Conservation (phyloP, 768 basidiomycete species). For the Tricholoma sp. region DNA sequence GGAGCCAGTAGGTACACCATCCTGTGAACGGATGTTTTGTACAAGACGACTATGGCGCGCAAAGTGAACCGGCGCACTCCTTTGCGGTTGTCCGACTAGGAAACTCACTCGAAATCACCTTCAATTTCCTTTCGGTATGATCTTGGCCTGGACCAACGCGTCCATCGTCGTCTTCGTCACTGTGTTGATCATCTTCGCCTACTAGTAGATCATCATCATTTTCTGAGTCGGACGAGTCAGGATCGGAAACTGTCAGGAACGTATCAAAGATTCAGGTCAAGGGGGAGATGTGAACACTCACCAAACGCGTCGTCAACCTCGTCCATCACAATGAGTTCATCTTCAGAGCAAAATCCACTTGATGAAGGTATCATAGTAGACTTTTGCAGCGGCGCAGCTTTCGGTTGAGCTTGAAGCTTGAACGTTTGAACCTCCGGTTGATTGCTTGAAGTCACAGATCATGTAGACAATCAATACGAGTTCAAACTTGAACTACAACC, state of each 20-base stretch:
- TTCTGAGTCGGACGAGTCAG: slow-evolving; percentile 3
- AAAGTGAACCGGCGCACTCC: neutral
- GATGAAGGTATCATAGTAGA: neutral
- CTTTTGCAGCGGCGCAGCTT: neutral
- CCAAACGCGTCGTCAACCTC: neutral
- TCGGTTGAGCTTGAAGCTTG: too few species aligned
- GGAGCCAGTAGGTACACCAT: slow-evolving; percentile 34
- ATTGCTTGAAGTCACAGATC: too few species aligned
- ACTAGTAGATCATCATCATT: slow-evolving; percentile 1
- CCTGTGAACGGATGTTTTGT: slow-evolving; percentile 52
- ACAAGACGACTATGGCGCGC: slow-evolving; percentile 52
- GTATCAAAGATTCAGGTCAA: too few species aligned
- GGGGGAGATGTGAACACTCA: neutral
- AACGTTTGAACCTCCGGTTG: too few species aligned
- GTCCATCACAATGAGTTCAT: neutral
- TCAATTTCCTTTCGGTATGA: slow-evolving; percentile 45
- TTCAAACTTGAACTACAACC: too few species aligned
- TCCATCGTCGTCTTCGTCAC: slow-evolving; percentile 13
- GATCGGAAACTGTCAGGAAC: slow-evolving; percentile 5
- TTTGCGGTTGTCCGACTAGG: neutral
- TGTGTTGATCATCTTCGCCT: slow-evolving; percentile 7
- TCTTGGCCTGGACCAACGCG: slow-evolving; percentile 16
- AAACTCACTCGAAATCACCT: slow-evolving; percentile 53
- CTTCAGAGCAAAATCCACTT: neutral
- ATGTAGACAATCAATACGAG: too few species aligned